phyloP scores from a whole-genome alignment of 1,139 yeast species.

The Hansenula anomala region DNA sequence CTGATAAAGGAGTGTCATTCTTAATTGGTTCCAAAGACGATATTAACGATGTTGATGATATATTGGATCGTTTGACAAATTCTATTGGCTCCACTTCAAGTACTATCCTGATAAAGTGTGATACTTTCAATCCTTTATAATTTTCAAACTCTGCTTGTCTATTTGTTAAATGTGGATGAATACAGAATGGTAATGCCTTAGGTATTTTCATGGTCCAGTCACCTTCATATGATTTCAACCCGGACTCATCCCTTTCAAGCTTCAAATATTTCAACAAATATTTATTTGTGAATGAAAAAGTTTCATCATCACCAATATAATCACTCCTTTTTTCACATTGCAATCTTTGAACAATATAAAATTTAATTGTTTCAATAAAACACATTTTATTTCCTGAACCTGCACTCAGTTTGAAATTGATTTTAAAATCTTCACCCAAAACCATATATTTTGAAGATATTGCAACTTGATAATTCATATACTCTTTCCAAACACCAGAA shows the following conservation, averaged over 20 bases:
- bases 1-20: too few relatives aligned
- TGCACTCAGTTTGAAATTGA: conserved; percentile 4
- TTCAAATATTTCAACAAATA: background rate
- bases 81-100: conserved; percentile 3
- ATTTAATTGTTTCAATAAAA: conserved; percentile 6
- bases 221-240: background rate
- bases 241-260: background rate
- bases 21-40: too few relatives aligned
- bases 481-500: conserved; percentile 12
- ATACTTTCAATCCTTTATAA: conserved; percentile 5
- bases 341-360: conserved; percentile 12
- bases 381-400: conserved; percentile 1
- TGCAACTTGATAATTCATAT: conserved; percentile 10
- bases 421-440: conserved; percentile 8
- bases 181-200: conserved; percentile 5
- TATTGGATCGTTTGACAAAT: too few relatives aligned
- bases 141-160: conserved; percentile 3
- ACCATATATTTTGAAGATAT: conserved; percentile 12
- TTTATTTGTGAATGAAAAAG: background rate
- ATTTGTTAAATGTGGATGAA: conserved; percentile 13
- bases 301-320: background rate
- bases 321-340: conserved; percentile 7
- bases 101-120: conserved; percentile 8
- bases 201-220: conserved; percentile 6
- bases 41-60: too few relatives aligned